A percentile compares a stretch with the other conserved stretches of the same genome.
phyloP scores from a whole-genome alignment of 2,329 filamentous ascomycete genomes.

The Sarocladium strictum region DNA sequence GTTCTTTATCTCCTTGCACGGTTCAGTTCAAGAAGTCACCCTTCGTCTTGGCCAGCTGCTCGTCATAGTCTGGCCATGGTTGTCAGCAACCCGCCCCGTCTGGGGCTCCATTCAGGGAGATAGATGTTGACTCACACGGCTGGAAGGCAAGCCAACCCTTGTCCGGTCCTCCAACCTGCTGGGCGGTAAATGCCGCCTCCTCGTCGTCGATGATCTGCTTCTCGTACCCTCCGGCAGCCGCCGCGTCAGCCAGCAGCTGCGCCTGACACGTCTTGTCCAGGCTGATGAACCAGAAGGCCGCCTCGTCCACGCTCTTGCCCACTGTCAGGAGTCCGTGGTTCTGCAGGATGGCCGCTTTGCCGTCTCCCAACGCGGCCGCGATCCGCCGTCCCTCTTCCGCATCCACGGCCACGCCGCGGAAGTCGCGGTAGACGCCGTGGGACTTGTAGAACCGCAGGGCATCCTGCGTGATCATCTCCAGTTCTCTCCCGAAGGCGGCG shows the following conservation, averaged over 20 bases:
- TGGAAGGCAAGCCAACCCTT: slow-evolving; percentile 12
- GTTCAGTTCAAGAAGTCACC: slow-evolving; percentile 9
- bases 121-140: background rate
- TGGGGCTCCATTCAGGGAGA: background rate
- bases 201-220: slow-evolving; percentile 30
- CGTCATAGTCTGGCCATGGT: slow-evolving; percentile 7
- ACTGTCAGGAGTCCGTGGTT: slow-evolving; percentile 68
- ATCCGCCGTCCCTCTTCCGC: slow-evolving; percentile 57
- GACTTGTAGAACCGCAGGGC: slow-evolving; percentile 47
- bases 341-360: slow-evolving; percentile 56
- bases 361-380: slow-evolving; percentile 54
- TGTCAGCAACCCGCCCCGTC: background rate
- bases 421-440: slow-evolving; percentile 24
- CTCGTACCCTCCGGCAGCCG: slow-evolving; percentile 23
- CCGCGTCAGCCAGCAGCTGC: slow-evolving; percentile 62
- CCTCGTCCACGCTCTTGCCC: slow-evolving; percentile 64
- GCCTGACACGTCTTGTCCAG: slow-evolving; percentile 63
- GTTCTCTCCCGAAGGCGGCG: slow-evolving; percentile 48
- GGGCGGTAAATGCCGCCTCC: slow-evolving; percentile 24
- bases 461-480: slow-evolving; percentile 59
- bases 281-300: slow-evolving; percentile 60
- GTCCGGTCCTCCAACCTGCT: slow-evolving; percentile 9
- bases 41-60: slow-evolving; percentile 6
- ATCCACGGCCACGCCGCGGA: slow-evolving; percentile 45
- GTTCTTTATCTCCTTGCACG: too few species aligned